Conservation (phyloP, 805 yeast species). For the Kodamaea kakaduensis region DNA sequence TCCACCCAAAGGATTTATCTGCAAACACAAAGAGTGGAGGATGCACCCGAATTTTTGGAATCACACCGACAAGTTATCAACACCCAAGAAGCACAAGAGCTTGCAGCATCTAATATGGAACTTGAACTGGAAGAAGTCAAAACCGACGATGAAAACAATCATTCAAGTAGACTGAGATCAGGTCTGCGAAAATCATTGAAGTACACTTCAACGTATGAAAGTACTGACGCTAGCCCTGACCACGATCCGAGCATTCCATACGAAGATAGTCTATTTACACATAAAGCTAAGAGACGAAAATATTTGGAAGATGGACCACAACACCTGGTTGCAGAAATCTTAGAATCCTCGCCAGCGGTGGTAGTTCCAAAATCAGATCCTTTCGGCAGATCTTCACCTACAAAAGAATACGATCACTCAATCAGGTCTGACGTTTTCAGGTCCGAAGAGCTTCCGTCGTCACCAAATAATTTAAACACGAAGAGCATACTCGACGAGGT, state of each 20-base stretch:
- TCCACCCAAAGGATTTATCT: not conserved
- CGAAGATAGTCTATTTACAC: conserved; percentile 28
- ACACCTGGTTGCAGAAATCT: conserved; percentile 13
- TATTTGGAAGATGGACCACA: conserved; percentile 2
- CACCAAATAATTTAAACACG: conserved; percentile 3
- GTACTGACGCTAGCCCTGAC: not conserved
- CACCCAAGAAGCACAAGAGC: conserved; percentile 20
- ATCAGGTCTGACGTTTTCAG: conserved; percentile 15
- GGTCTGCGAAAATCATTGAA: too few relatives aligned
- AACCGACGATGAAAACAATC: conserved; percentile 19
- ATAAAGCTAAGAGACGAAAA: conserved; percentile 16
- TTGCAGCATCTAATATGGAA: too few relatives aligned
- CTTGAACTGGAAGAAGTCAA: conserved; percentile 6
- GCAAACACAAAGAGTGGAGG: not conserved
- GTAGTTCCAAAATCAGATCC: conserved; percentile 5
- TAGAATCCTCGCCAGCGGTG: conserved; percentile 21
- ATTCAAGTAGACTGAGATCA: not conserved
- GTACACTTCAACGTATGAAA: too few relatives aligned
- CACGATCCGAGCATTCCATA: conserved; percentile 6
- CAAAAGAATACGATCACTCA: conserved; percentile 6
- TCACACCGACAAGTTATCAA: conserved; percentile 34
- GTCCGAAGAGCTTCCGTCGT: conserved; percentile 5
- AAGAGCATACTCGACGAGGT: conserved; percentile 1
- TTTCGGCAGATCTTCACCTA: conserved; percentile 4
- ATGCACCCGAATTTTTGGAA: too few relatives aligned